Conservation (phyloP, 2,329 filamentous ascomycete genomes). For the Pseudogymnoascus sp. region DNA sequence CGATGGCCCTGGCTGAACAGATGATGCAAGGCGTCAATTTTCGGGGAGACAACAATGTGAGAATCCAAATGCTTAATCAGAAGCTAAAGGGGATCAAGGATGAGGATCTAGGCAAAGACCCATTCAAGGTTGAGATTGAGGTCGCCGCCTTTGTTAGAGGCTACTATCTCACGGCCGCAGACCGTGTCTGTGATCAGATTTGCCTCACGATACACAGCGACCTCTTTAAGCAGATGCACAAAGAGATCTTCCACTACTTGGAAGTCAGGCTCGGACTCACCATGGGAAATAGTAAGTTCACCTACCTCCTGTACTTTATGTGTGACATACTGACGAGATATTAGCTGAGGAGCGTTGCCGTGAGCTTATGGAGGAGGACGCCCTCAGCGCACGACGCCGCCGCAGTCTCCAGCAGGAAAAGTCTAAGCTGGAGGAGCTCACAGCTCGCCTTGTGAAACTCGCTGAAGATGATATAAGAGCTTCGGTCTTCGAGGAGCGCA, state of each 20-base stretch:
- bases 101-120: conserved; percentile 44
- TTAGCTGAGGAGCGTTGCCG: conserved; percentile 12
- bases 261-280: conserved; percentile 13
- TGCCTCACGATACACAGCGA: conserved; percentile 15
- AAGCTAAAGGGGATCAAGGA: conserved; percentile 12
- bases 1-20: conserved; percentile 31
- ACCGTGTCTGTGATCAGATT: conserved; percentile 50
- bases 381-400: conserved; percentile 6
- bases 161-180: conserved; percentile 60
- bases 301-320: neutral
- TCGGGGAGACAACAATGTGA: neutral
- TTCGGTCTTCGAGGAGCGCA: neutral
- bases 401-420: conserved; percentile 6
- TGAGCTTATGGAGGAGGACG: conserved; percentile 12
- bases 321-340: neutral
- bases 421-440: conserved; percentile 9
- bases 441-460: conserved; percentile 8
- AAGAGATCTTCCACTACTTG: conserved; percentile 11
- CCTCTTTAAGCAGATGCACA: conserved; percentile 11
- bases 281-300: conserved; percentile 11
- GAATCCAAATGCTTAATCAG: neutral
- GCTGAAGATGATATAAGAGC: conserved; percentile 5
- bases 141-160: conserved; percentile 56
- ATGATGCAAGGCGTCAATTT: neutral
- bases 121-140: conserved; percentile 50